Evolutionary conservation across 257 asterid genomes (phyloP).

Genomic region (Solanum stenotomum): DNA sequence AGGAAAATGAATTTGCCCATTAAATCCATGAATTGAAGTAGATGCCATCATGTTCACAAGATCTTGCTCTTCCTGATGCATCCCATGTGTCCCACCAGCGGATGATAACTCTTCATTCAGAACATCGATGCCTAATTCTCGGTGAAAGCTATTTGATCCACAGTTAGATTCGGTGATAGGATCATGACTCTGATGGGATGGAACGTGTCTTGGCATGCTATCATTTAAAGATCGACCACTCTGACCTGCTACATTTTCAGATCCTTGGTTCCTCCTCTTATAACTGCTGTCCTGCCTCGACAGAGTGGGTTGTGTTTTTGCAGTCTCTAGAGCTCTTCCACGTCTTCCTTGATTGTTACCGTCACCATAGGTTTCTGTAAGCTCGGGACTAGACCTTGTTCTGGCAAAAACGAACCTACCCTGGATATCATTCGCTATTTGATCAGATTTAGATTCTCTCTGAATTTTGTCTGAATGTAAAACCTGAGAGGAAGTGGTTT

Average conservation of each 20-base stretch:
- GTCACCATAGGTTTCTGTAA: slow-evolving; percentile 61
- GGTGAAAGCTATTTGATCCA: slow-evolving; percentile 37
- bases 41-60: slow-evolving; percentile 79
- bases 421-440: slow-evolving; percentile 42
- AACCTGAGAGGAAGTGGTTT: slow-evolving; percentile 29
- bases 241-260: slow-evolving; percentile 42
- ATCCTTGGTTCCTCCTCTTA: slow-evolving; percentile 38
- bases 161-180: slow-evolving; percentile 40
- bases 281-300: slow-evolving; percentile 33
- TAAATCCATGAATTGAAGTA: slow-evolving; percentile 68
- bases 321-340: slow-evolving; percentile 38
- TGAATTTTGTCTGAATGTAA: slow-evolving; percentile 35
- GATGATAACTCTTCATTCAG: slow-evolving; percentile 55
- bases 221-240: slow-evolving; percentile 37
- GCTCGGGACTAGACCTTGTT: slow-evolving; percentile 90
- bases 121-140: slow-evolving; percentile 39
- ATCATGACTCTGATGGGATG: slow-evolving; percentile 43
- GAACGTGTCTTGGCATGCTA: slow-evolving; percentile 30
- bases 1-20: slow-evolving; percentile 59
- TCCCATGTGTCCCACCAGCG: slow-evolving; percentile 38
- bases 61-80: slow-evolving; percentile 83
- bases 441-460: slow-evolving; percentile 47
- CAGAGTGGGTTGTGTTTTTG: slow-evolving; percentile 27
- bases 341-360: slow-evolving; percentile 27
- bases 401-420: slow-evolving; percentile 65